These are phyloP conservation scores for Pugionium cornutum DNA, from an alignment of 345 rosid species.

Conservation along the genomic window DNA sequence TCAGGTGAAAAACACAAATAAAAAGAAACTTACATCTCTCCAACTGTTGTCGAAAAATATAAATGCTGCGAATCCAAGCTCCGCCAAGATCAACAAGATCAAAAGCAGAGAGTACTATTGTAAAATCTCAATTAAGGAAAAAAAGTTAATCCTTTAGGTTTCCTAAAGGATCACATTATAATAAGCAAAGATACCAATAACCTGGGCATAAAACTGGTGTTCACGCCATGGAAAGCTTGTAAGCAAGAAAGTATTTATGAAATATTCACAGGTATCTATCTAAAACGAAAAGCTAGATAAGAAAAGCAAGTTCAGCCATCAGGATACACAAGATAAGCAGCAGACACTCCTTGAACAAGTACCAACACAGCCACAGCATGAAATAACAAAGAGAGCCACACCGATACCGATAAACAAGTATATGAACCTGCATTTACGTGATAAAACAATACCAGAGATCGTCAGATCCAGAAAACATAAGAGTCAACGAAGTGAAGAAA, in stretches of 20 bases:
- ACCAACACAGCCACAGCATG: conserved; percentile 93
- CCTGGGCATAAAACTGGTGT: background rate
- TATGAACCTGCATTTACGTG: conserved; percentile 72
- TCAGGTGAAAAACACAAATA: background rate
- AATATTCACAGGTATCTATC: background rate
- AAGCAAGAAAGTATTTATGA: background rate
- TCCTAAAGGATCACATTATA: conserved; percentile 9
- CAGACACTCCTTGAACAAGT: conserved; percentile 77
- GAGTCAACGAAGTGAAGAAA: background rate
- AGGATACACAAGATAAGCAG: conserved; percentile 98
- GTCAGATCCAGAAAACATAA: background rate
- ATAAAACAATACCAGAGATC: conserved; percentile 22
- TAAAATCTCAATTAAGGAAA: conserved; percentile 58
- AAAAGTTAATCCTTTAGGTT: conserved; percentile 12
- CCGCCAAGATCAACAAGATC: conserved; percentile 80
- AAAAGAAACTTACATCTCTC: conserved; percentile 63
- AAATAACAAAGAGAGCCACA: conserved; percentile 71
- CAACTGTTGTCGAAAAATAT: conserved; percentile 84
- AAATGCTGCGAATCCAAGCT: conserved; percentile 90
- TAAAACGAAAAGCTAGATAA: background rate
- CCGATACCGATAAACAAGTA: conserved; percentile 87
- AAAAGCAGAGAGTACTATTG: conserved; percentile 71
- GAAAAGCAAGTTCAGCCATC: conserved; percentile 8
- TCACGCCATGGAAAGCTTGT: background rate
- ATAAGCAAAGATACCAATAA: conserved; percentile 1